phyloP scores from a whole-genome alignment of 257 asterid species.

The Sherardia arvensis region DNA sequence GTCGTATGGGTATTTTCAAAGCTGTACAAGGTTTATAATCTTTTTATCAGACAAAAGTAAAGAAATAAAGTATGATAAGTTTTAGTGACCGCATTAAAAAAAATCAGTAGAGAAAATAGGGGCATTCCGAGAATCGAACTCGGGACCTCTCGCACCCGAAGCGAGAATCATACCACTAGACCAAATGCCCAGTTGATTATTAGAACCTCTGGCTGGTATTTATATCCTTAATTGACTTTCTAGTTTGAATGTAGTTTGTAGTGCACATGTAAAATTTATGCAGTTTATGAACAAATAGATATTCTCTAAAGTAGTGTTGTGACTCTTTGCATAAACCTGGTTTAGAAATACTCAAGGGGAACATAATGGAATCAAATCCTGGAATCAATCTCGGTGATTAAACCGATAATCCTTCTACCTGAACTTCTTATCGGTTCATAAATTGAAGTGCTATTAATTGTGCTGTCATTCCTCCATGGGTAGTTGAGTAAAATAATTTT shows the following conservation, averaged over 20 bases:
- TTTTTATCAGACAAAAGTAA: not conserved
- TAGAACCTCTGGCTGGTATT: not conserved
- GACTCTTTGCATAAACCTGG: not conserved
- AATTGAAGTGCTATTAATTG: too few relatives aligned
- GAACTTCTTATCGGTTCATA: not conserved
- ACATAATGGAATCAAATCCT: not conserved
- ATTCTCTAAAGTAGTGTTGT: not conserved
- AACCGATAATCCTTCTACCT: not conserved
- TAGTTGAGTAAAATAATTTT: not conserved
- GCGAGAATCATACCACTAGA: conserved; percentile 81
- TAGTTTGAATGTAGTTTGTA: not conserved
- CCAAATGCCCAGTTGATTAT: conserved; percentile 50
- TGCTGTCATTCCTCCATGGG: not conserved
- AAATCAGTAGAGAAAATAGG: conserved; percentile 5
- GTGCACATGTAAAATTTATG: not conserved
- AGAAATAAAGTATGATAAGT: not conserved
- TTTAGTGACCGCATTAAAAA: not conserved
- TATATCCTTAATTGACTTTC: too few relatives aligned
- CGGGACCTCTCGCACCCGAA: conserved; percentile 73
- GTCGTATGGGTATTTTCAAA: not conserved
- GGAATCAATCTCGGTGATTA: not conserved
- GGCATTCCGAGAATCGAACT: conserved; percentile 81
- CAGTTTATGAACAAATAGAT: not conserved
- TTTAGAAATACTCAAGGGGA: not conserved
- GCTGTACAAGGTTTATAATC: not conserved